Evolutionary conservation across 352 stramenopile species (phyloP).

Genomic region (Aphanomyces cochlioides): DNA sequence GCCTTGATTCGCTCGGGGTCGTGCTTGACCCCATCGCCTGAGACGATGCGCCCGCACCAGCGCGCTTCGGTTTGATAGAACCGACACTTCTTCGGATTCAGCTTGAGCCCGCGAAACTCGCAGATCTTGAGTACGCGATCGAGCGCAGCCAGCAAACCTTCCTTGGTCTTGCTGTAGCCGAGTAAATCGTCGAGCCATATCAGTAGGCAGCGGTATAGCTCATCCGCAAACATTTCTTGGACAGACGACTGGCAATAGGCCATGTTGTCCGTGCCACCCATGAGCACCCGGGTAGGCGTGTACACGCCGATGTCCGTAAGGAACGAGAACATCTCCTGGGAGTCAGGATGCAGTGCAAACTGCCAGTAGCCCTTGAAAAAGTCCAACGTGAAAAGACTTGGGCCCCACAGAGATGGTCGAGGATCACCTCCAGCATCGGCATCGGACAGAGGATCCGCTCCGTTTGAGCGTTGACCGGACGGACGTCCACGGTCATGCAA

Average conservation of each 20-base stretch:
- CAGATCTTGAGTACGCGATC: constrained; percentile 33
- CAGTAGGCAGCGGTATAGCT: constrained; percentile 32
- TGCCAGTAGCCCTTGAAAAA: constrained; percentile 8
- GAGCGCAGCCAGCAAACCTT: constrained; percentile 31
- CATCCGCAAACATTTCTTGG: neutral
- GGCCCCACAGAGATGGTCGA: neutral
- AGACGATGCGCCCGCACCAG: constrained; percentile 28
- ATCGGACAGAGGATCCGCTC: constrained; percentile 30
- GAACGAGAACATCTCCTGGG: constrained; percentile 6
- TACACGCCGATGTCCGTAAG: constrained; percentile 26
- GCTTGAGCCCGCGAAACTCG: constrained; percentile 32
- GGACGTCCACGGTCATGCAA: constrained; percentile 29
- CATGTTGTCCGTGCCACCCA: constrained; percentile 20
- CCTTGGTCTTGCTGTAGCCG: constrained; percentile 33
- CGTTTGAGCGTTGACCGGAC: constrained; percentile 30
- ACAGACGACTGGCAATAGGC: constrained; percentile 21
- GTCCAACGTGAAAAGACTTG: neutral
- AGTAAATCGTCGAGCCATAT: constrained; percentile 41
- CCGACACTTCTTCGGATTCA: constrained; percentile 32
- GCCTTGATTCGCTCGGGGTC: constrained; percentile 22
- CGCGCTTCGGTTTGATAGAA: constrained; percentile 33
- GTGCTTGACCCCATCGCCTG: neutral
- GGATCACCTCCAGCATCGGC: constrained; percentile 28
- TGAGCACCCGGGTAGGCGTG: constrained; percentile 26
- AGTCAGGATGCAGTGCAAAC: neutral